Percentiles rank a stretch among this genome's conserved stretches.
Conservation (phyloP, 257 asterid genomes). For the Fraxinus excelsior region DNA sequence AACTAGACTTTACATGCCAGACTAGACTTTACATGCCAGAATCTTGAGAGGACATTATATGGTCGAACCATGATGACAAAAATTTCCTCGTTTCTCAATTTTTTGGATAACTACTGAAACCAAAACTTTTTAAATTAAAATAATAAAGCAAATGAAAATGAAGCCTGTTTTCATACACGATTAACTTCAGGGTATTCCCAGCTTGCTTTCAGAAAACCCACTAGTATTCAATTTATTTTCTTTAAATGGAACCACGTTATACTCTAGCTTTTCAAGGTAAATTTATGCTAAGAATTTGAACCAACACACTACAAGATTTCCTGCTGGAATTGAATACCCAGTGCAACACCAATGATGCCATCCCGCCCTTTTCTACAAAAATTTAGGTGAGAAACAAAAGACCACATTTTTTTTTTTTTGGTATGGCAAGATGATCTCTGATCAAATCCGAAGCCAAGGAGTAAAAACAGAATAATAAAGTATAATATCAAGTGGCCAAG, state of each 20-base stretch:
- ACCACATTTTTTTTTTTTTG: not conserved
- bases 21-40: not conserved
- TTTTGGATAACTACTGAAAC: slow-evolving; percentile 2
- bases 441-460: not conserved
- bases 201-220: not conserved
- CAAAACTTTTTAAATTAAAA: not conserved
- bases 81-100: not conserved
- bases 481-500: not conserved
- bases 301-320: not conserved
- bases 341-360: not conserved
- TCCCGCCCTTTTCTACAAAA: not conserved
- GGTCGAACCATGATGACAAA: not conserved
- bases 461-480: not conserved
- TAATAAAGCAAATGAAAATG: not conserved
- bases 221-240: not conserved
- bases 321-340: not conserved
- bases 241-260: not conserved
- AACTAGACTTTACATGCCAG: not conserved
- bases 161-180: not conserved
- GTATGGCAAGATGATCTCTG: not conserved
- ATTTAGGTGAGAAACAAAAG: not conserved
- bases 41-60: not conserved
- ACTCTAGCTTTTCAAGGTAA: not conserved
- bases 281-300: not conserved
- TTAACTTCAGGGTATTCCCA: not conserved